Evolutionary conservation across 371 early-diverging fungal species (phyloP).

Genomic region (Rhizopus stolonifer): DNA sequence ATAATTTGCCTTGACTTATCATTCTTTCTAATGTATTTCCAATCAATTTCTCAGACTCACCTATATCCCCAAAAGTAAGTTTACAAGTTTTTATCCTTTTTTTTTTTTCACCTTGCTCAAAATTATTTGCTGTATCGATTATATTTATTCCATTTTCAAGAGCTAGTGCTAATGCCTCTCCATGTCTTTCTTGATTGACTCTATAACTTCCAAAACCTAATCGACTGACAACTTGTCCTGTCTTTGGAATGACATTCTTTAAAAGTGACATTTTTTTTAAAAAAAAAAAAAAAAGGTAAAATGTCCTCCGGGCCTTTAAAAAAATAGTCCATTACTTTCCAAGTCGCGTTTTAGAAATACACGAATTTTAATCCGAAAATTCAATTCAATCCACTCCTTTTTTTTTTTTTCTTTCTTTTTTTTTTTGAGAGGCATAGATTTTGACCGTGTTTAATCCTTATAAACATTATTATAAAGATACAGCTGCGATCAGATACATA

Average conservation of each 20-base stretch:
- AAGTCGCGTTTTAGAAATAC: too few species aligned
- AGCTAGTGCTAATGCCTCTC: constrained; percentile 56
- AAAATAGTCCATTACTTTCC: too few species aligned
- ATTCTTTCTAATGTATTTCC: constrained; percentile 52
- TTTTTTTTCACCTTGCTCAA: constrained; percentile 58
- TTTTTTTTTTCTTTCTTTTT: too few species aligned
- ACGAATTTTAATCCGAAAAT: too few species aligned
- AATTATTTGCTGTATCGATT: constrained; percentile 75
- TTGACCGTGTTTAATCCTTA: too few species aligned
- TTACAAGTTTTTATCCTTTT: not conserved
- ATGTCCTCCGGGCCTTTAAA: too few species aligned
- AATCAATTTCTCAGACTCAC: constrained; percentile 59
- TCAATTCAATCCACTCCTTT: too few species aligned
- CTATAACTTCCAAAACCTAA: constrained; percentile 68
- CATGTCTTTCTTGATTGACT: constrained; percentile 39
- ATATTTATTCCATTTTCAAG: constrained; percentile 66
- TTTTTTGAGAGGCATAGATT: too few species aligned
- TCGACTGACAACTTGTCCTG: constrained; percentile 47
- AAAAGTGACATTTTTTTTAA: not conserved
- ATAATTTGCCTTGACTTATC: constrained; percentile 29
- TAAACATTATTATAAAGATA: too few species aligned
- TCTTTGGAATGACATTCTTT: constrained; percentile 24
- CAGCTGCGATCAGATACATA: too few species aligned
- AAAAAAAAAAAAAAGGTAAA: not conserved
- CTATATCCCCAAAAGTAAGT: constrained; percentile 22